Evolutionary conservation across 495 filamentous ascomycete species (phyloP).

Genomic region (Daldinia concentrica): DNA sequence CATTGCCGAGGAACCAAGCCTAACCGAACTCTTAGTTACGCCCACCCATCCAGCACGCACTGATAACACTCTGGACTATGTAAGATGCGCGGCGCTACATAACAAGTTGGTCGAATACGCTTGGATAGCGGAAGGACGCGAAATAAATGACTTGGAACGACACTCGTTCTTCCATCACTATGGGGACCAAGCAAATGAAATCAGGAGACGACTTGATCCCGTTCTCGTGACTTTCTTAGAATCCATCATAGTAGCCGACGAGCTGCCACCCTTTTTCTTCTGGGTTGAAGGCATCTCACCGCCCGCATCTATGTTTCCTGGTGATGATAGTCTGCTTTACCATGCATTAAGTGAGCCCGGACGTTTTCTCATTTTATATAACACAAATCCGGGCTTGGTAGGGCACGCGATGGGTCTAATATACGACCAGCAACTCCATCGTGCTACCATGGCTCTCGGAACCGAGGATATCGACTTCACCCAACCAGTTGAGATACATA

Average conservation of each 20-base stretch:
- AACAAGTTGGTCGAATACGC: conserved; percentile 53
- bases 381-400: conserved; percentile 21
- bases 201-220: conserved; percentile 39
- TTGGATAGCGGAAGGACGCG: conserved; percentile 44
- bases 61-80: conserved; percentile 47
- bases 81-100: conserved; percentile 55
- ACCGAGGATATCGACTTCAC: conserved; percentile 36
- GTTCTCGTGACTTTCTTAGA: conserved; percentile 46
- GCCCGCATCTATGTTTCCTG: conserved; percentile 11
- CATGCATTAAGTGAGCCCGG: conserved; percentile 16
- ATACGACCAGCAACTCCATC: conserved; percentile 39
- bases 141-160: conserved; percentile 5
- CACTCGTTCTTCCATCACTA: conserved; percentile 33
- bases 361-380: conserved; percentile 31
- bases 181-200: conserved; percentile 30
- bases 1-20: neutral
- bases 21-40: conserved; percentile 45
- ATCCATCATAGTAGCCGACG: conserved; percentile 31
- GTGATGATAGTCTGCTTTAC: neutral
- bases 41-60: conserved; percentile 42
- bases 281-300: conserved; percentile 13
- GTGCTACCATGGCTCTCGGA: conserved; percentile 29
- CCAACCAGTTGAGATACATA: conserved; percentile 29
- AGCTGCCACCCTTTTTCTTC: conserved; percentile 21
- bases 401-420: conserved; percentile 22